Evolutionary conservation across 305 asterid species (phyloP), one percentile per base, ranked within the genome.

Genomic region (Solanum chacoense): DNA sequence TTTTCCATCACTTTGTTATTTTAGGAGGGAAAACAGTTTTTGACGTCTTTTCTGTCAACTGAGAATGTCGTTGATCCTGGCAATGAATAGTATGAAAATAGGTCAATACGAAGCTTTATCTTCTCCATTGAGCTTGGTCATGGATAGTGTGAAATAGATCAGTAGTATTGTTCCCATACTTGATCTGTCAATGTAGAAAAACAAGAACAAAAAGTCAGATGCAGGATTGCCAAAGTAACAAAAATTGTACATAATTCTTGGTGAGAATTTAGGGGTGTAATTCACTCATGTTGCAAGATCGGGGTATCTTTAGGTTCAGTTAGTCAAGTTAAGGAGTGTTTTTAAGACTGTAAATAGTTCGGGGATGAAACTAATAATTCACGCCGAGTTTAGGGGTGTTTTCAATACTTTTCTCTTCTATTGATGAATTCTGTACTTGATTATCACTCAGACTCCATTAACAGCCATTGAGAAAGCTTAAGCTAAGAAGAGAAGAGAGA

Each of bases 161-260:
- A 90, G 85, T 37, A 88, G 8, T 31, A 90, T 85, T 34, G 92
- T 90, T 81, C 92, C 92, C 72, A 85, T 38, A 87, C 92, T 90
- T 74, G 92, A 90, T 50, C 92, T 90, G 90, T 79, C 55, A 84
- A 80, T 80, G 71, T 29, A 12, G 31, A 26, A 78, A 87, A 26
- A 31, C 11, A 72, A 6, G 40, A 9, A 45, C 31, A 83, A 20
- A 18, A 11, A 28, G 40, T 83, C 73, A 38, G 14, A 38, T 38
- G 45, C 45, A 38, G 45, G 45, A 38, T 38, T 38, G 45, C 45
- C 45, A 38, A 38, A 38, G 45, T 38, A 38, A 38, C 5, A 0
- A 38, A 38, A 38, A 38, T 38, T 38, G 45, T 38, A 38, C 45
- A 38, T 38, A 38, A 38, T 38, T 38, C 45, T 38, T 38, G 45